These are phyloP conservation scores for Cyclocybe cylindracea DNA, from an alignment of 768 basidiomycete genomes.

Conservation along the genomic window DNA sequence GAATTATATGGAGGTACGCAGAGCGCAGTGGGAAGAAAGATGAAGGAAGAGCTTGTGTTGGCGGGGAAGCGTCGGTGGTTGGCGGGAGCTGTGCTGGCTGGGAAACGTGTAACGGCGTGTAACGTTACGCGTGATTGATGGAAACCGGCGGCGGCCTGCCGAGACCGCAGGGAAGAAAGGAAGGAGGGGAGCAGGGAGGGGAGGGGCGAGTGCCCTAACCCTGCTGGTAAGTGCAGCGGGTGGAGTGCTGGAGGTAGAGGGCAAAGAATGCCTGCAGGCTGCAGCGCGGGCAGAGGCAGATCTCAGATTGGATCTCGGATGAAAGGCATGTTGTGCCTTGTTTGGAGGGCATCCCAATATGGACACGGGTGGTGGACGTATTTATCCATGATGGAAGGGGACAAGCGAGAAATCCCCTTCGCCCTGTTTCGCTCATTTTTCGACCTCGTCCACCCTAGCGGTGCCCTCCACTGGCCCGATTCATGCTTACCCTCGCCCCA, in stretches of 20 bases:
- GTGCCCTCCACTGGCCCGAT: conserved; percentile 45
- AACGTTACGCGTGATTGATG: too few species aligned
- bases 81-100: too few species aligned
- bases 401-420: conserved; percentile 46
- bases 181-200: too few species aligned
- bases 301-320: conserved; percentile 8
- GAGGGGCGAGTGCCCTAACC: too few species aligned
- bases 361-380: background rate
- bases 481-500: conserved; percentile 81
- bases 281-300: background rate
- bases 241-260: background rate
- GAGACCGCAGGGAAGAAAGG: too few species aligned
- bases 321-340: conserved; percentile 1
- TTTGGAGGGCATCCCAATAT: background rate
- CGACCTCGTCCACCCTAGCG: conserved; percentile 34
- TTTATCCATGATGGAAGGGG: conserved; percentile 16
- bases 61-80: too few species aligned
- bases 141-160: too few species aligned
- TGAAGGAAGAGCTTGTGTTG: too few species aligned
- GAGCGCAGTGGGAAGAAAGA: too few species aligned
- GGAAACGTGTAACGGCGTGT: too few species aligned
- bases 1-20: too few species aligned
- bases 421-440: conserved; percentile 39
- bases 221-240: too few species aligned
- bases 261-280: background rate